A percentile compares a stretch with the other conserved stretches of the same genome.
Conservation (phyloP, 768 basidiomycete genomes). For the Pseudohyphozyma bogoriensis region DNA sequence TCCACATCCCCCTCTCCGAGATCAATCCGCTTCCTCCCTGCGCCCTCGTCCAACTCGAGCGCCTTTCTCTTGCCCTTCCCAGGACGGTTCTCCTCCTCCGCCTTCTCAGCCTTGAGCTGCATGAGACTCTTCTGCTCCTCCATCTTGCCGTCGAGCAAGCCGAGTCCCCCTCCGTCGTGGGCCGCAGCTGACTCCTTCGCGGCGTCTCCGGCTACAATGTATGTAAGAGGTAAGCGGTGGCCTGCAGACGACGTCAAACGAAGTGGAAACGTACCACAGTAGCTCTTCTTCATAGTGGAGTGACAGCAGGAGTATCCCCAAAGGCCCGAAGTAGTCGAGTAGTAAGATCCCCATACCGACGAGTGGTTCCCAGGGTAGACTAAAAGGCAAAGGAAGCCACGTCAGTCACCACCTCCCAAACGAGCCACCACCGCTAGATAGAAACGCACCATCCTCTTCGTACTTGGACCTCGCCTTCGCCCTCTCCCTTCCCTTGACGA, state of each 20-base stretch:
- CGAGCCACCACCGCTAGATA: slow-evolving; percentile 6
- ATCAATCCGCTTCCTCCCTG: slow-evolving; percentile 6
- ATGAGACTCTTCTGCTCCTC: slow-evolving; percentile 70
- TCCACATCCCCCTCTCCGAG: slow-evolving; percentile 4
- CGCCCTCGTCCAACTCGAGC: slow-evolving; percentile 1
- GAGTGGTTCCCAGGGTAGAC: slow-evolving; percentile 89
- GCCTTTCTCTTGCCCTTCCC: slow-evolving; percentile 45
- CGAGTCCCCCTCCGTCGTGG: slow-evolving; percentile 4
- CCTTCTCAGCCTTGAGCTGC: slow-evolving; percentile 54
- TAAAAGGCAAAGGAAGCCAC: slow-evolving; percentile 36
- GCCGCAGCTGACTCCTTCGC: slow-evolving; percentile 17
- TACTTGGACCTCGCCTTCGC: slow-evolving; percentile 86
- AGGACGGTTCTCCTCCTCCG: slow-evolving; percentile 52
- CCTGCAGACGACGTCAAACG: neutral
- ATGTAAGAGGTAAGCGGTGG: neutral
- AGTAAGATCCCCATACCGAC: slow-evolving; percentile 96
- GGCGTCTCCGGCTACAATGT: slow-evolving; percentile 28
- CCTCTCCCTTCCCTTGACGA: slow-evolving; percentile 82
- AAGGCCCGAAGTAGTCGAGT: slow-evolving; percentile 52
- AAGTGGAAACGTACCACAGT: slow-evolving; percentile 19
- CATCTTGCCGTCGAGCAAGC: neutral
- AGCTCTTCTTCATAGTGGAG: slow-evolving; percentile 51
- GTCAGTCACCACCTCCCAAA: neutral
- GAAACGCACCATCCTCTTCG: slow-evolving; percentile 75
- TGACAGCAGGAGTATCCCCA: slow-evolving; percentile 98